phyloP scores from a whole-genome alignment of 257 asterid species.

The Penstemon eatonii region DNA sequence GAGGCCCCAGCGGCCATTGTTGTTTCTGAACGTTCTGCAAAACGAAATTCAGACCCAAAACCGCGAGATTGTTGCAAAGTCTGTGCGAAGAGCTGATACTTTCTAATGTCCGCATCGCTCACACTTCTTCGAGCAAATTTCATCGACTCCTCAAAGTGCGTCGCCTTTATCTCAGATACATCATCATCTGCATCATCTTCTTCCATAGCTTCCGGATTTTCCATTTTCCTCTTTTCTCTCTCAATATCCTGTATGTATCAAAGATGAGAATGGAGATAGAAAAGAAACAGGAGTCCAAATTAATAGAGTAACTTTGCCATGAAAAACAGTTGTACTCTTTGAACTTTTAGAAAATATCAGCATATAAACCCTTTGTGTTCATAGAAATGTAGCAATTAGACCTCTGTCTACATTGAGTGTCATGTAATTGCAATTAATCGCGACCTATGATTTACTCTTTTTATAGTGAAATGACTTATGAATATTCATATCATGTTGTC shows the following conservation, averaged over 20 bases:
- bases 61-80: conserved; percentile 51
- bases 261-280: neutral
- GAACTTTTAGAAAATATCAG: too few relatives aligned
- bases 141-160: conserved; percentile 53
- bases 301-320: neutral
- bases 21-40: conserved; percentile 31
- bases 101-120: conserved; percentile 47
- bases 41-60: conserved; percentile 42
- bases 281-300: neutral
- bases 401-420: too few relatives aligned
- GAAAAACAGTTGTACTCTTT: too few relatives aligned
- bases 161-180: conserved; percentile 43
- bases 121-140: conserved; percentile 42
- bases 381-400: too few relatives aligned
- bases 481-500: too few relatives aligned
- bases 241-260: conserved; percentile 38
- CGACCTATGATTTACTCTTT: too few relatives aligned
- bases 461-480: too few relatives aligned
- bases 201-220: conserved; percentile 48
- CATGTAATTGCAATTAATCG: too few relatives aligned
- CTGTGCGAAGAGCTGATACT: conserved; percentile 52
- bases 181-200: conserved; percentile 44
- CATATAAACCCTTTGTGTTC: too few relatives aligned
- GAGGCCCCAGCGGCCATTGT: conserved; percentile 26
- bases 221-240: conserved; percentile 39